Base-by-base conservation (phyloP, 1,284 basidiomycete genomes). In the Trametes pubescens region DNA sequence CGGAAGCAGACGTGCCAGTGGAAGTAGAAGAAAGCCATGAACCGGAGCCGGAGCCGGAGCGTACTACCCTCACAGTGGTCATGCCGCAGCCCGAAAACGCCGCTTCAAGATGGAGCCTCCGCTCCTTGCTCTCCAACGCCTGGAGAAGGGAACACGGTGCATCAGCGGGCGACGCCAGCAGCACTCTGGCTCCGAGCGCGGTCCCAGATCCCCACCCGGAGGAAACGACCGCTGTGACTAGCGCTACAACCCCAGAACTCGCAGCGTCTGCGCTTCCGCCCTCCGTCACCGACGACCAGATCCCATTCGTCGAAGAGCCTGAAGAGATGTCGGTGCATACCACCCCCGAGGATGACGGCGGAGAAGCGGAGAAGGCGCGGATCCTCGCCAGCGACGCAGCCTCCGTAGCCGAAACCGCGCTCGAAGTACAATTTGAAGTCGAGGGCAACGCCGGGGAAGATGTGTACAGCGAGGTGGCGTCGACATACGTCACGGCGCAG, bases 121-220 rank as follows among this genome's bases (percentile, higher is more conserved):
- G 53, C n/a, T 55, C 53, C 1, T 24, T 55, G 29, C n/a, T 55
- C 9, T 22, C 40, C n/a, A 46, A 13, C 29, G 14, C 43, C 10
- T 46, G 53, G 40, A 46, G 40, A 37, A 37, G 18, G 13, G 53
- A 21, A 29, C 14, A 16, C 8, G 26, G 10, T 16, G n/a, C 53
- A n/a, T 55, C 53, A 34, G 53, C 40, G 13, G 53, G 40, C 16
- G 53, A 55, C 8, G 53, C 40, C 16, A 55, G 53, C 53, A 55
- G 53, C 37, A 55, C 53, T 5, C 40, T 55, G 2, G 53, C 40
- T 9, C n/a, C 26, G 13, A 55, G 53, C 53, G 40, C 29, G n/a
- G 16, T 24, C 1, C 14, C 32, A 32, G n/a, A 13, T 21, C 11
- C 21, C n/a, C 34, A 21, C 4, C 34, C 51, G n/a, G 16, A 35